Evolutionary conservation across 768 basidiomycete genomes (phyloP), one percentile per base, ranked within the genome.

Genomic region (Lentinula edodes): DNA sequence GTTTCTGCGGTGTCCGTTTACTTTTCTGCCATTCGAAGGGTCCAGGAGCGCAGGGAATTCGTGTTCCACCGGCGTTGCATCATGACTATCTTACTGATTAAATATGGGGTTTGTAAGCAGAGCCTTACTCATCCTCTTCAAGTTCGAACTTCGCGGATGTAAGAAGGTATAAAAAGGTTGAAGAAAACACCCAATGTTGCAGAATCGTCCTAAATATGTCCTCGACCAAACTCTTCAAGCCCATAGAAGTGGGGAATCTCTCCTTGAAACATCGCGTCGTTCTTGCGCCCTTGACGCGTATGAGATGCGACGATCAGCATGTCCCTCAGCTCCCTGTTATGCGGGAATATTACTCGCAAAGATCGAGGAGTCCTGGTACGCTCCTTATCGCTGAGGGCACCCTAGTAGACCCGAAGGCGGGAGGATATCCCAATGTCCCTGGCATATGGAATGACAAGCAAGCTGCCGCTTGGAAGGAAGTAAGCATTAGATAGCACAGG

Each of bases 401-500:
- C 2, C 69, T 71, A 50, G 72, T 77, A 58, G 65, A 72, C 0
- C 62, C 60, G 8, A 62, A 66, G 20, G 74, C 77, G 1, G 76
- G 74, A 3, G 74, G 72, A 3, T 68, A 67, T 65, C 53, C 52
- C 10, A 66, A 71, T 60, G 72, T 71, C 2, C 80, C 79, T 5
- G 80, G 80, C 5, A 74, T 79, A 51, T 80, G 74, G 70, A 73
- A 69, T 1, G 70, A 73, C 8, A 78, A 75, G 38, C 84, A 85
- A 62, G 70, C 81, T 41, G 67, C 64, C 0, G 76, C 68, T 0
- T 85, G 82, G 83, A 81, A 79, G 63, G 62, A 66, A 61, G 78
- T 77, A 3, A 18, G 62, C 45, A 58, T 46, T 36, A 18, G 3
- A 12, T 36, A n/a, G 35, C 15, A 53, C 16, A 10, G 8, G n/a